These are phyloP conservation scores for Hypoxylon sp. DNA, from an alignment of 2,329 filamentous ascomycete genomes.

Conservation along the genomic window DNA sequence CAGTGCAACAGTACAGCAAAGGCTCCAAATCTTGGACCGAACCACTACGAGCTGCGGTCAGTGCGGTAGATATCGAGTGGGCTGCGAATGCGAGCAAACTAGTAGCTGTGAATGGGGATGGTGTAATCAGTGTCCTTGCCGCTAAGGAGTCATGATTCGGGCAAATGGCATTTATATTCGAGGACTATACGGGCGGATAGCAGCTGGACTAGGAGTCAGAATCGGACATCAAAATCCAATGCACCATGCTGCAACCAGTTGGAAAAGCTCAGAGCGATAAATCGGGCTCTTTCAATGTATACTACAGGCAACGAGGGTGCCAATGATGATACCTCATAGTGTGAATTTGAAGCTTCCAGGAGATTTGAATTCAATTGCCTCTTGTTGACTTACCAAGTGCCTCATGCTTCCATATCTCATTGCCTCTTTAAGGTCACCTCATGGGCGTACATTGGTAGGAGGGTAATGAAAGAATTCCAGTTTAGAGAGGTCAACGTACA, in stretches of 20 bases:
- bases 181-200: neutral
- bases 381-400: too few relatives aligned
- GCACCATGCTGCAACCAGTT: neutral
- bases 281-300: conserved; percentile 16
- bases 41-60: conserved; percentile 80
- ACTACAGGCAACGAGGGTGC: conserved; percentile 10
- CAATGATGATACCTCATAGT: conserved; percentile 12
- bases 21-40: conserved; percentile 89
- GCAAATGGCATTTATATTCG: conserved; percentile 6
- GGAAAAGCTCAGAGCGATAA: neutral
- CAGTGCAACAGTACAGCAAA: conserved; percentile 92
- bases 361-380: neutral
- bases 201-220: too few relatives aligned
- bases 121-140: conserved; percentile 77
- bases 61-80: conserved; percentile 82
- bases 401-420: too few relatives aligned
- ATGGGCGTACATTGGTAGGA: too few relatives aligned
- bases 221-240: conserved; percentile 1
- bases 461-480: too few relatives aligned
- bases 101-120: conserved; percentile 79
- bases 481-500: too few relatives aligned
- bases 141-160: conserved; percentile 60
- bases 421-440: too few relatives aligned
- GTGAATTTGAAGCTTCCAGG: conserved; percentile 2
- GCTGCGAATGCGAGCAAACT: conserved; percentile 80